Evolutionary conservation across 2,329 filamentous ascomycete genomes (phyloP).

Genomic region (Pezizomycotina sp.): DNA sequence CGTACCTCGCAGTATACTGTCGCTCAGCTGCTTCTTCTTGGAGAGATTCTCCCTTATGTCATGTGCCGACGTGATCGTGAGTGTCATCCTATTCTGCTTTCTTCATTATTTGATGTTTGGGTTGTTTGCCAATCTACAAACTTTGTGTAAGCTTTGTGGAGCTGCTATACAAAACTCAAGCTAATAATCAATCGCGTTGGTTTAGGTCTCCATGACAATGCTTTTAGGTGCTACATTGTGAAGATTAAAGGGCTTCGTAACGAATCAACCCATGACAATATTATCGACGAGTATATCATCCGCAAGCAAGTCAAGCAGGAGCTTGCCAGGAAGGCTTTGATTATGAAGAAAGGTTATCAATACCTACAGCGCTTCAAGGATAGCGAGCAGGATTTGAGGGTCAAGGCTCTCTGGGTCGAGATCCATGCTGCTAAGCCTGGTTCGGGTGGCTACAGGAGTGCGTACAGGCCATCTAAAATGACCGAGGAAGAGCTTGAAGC

Average conservation of each 20-base stretch:
- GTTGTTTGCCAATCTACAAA: too few species aligned
- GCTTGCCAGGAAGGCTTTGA: too few species aligned
- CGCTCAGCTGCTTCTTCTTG: slow-evolving; percentile 14
- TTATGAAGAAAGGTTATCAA: too few species aligned
- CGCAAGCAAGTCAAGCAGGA: too few species aligned
- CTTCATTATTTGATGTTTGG: background rate
- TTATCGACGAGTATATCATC: slow-evolving; percentile 17
- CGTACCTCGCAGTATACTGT: slow-evolving; percentile 18
- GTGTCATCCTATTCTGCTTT: background rate
- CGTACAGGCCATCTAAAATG: too few species aligned
- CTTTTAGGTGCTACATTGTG: slow-evolving; percentile 14
- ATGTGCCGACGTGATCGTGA: slow-evolving; percentile 16
- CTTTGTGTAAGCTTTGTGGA: too few species aligned
- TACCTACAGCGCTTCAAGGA: slow-evolving; percentile 18
- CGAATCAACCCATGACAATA: slow-evolving; percentile 13
- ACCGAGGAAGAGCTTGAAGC: too few species aligned
- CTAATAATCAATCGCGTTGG: too few species aligned
- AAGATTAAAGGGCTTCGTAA: slow-evolving; percentile 16
- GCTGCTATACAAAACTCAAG: too few species aligned
- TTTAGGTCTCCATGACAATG: slow-evolving; percentile 12
- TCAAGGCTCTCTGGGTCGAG: slow-evolving; percentile 18
- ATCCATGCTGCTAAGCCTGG: too few species aligned
- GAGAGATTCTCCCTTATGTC: slow-evolving; percentile 14
- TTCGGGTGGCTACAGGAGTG: slow-evolving; percentile 18
- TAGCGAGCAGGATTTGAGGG: slow-evolving; percentile 10